phyloP scores from a whole-genome alignment of 257 asterid species.

The Solanum stenotomum region DNA sequence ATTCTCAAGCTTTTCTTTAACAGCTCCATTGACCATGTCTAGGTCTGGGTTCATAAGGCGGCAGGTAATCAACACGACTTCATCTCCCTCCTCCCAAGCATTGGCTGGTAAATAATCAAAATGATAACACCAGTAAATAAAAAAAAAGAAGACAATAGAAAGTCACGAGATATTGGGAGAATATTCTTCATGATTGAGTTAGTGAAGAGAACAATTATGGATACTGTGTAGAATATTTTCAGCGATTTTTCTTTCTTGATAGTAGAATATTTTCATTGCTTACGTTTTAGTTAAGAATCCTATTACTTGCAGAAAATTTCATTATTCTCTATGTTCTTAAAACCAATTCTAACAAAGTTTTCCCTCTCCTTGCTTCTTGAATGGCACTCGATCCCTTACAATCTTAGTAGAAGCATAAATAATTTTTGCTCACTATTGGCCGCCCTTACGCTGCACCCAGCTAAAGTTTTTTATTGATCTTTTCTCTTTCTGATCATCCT shows the following conservation, averaged over 20 bases:
- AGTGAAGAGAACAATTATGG: not conserved
- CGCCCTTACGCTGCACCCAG: not conserved
- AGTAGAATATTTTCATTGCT: not conserved
- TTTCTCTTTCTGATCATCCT: not conserved
- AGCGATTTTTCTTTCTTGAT: not conserved
- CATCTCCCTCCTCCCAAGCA: constrained; percentile 99
- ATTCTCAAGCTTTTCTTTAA: constrained; percentile 56
- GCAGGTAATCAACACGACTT: constrained; percentile 83
- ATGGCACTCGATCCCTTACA: not conserved
- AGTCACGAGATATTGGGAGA: not conserved
- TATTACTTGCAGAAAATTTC: not conserved
- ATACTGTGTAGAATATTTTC: not conserved
- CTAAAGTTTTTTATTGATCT: not conserved
- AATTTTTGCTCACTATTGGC: not conserved
- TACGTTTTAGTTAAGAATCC: not conserved
- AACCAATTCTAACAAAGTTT: not conserved
- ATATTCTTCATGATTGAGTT: not conserved
- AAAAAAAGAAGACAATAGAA: not conserved
- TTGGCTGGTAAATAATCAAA: constrained; percentile 46
- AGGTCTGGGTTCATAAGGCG: constrained; percentile 72
- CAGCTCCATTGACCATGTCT: constrained; percentile 59
- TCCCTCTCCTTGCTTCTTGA: not conserved
- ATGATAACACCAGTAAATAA: not conserved
- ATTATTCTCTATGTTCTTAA: not conserved
- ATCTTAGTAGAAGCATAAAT: not conserved